phyloP scores from a whole-genome alignment of 1,284 basidiomycete species.

The Lignosus rhinocerotis region DNA sequence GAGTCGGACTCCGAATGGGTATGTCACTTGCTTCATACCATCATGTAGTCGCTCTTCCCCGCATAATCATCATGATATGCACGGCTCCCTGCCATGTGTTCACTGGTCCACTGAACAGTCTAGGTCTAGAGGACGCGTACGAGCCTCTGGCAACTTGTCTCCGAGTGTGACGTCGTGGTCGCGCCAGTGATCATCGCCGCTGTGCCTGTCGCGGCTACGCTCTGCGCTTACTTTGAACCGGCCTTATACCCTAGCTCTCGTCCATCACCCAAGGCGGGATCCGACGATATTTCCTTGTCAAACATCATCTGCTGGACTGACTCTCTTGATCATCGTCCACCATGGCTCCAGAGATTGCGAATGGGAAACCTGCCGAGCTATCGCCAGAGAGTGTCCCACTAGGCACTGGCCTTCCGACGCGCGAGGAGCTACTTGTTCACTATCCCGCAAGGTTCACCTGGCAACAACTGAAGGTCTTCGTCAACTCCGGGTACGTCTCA shows the following conservation, averaged over 20 bases:
- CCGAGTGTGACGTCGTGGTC: no score
- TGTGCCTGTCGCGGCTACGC: no score
- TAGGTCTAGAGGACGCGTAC: no score
- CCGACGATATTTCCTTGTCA: no score
- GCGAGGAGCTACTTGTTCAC: conserved; percentile 61
- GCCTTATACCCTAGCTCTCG: no score
- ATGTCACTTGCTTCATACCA: neutral
- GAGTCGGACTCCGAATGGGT: no score
- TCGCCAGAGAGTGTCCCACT: conserved; percentile 38
- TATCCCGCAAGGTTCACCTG: conserved; percentile 78
- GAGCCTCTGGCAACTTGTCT: no score
- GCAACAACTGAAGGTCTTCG: conserved; percentile 70
- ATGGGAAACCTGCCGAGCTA: neutral
- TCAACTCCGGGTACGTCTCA: conserved; percentile 64
- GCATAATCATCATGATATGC: neutral
- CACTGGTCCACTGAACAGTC: no score
- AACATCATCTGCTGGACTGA: neutral
- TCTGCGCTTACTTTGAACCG: no score
- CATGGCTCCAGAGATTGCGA: conserved; percentile 7
- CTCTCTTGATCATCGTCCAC: neutral
- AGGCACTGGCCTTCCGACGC: conserved; percentile 61
- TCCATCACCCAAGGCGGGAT: no score
- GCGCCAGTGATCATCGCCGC: no score
- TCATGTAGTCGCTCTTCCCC: neutral
- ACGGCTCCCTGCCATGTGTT: no score